A percentile compares a stretch with the other conserved stretches of the same genome.
Evolutionary conservation across 2,329 filamentous ascomycete genomes (phyloP).

Genomic region (Aspergillus glaucus): DNA sequence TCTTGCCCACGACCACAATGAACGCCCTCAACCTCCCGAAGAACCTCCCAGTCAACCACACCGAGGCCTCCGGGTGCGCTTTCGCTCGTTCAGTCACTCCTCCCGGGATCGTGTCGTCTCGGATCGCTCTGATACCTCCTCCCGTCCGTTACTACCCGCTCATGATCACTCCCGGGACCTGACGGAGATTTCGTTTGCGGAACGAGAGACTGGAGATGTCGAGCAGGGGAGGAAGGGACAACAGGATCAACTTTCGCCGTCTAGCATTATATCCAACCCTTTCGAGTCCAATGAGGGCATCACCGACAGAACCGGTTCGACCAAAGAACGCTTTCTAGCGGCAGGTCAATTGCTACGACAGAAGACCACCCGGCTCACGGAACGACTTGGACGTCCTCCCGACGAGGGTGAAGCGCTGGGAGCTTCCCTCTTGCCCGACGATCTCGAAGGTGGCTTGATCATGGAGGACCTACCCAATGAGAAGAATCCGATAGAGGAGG

Average conservation of each 20-base stretch:
- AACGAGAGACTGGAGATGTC: neutral
- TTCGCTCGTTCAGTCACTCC: constrained; percentile 13
- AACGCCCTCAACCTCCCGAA: neutral
- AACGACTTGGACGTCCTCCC: constrained; percentile 24
- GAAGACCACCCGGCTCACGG: constrained; percentile 22
- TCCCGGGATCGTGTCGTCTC: neutral
- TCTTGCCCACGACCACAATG: neutral
- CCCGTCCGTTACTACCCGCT: neutral
- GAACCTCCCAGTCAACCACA: neutral
- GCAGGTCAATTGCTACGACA: constrained; percentile 24
- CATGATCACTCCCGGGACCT: neutral
- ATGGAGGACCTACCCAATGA: constrained; percentile 16
- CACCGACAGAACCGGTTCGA: constrained; percentile 9
- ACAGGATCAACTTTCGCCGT: neutral
- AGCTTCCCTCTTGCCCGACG: constrained; percentile 23
- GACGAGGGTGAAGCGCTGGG: constrained; percentile 27
- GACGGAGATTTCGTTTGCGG: neutral
- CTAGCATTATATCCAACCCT: neutral
- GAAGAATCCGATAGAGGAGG: constrained; percentile 13
- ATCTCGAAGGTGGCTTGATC: constrained; percentile 20
- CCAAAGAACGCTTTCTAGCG: constrained; percentile 19
- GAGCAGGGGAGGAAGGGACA: neutral
- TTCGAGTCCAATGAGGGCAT: neutral
- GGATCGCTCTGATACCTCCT: neutral
- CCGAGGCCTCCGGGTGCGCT: constrained; percentile 13